Base-by-base conservation (phyloP, 208 protist genomes). In the Cochliopodium minus region DNA sequence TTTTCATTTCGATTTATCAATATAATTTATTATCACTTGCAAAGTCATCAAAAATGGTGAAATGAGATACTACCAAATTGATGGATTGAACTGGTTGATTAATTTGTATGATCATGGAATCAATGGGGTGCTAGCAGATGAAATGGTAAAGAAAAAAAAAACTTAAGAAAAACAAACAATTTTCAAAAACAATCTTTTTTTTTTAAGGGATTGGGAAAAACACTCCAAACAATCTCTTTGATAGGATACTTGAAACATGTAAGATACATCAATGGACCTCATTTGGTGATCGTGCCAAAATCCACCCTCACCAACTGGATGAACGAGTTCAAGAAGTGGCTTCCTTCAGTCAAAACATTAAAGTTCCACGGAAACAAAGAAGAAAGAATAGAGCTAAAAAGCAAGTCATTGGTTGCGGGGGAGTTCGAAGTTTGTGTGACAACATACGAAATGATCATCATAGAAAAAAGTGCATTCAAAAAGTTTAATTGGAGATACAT, bases 111-210 rank as follows among this genome's bases (percentile, higher is more conserved):
- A 91, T 26, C 77, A 87, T 55, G 85, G 83, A 43, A 85, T 97
- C 57, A 97, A 96, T 67, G 91, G 89, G 20, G 98, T 98, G 58
- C 75, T 99, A 15, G 94, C 93, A 4, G 95, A 98, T 72, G 93
- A 99, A 73, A 98, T 99, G 95, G 95, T 93, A 23, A 81, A 94
- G 17, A 83, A 81, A 11, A 90, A 90, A 55, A 90, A 82, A 11
- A 11, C 6, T 35, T 11, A 4, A 7, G 60, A 59, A 7, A 65
- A 70, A 32, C 10, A 35, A 11, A 34, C 38, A 42, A 55, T 55
- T n/a, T n/a, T n/a, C n/a, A n/a, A n/a, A n/a, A n/a, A n/a, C n/a
- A n/a, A n/a, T n/a, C n/a, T n/a, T n/a, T n/a, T n/a, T n/a, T n/a
- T n/a, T n/a, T n/a, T n/a, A n/a, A n/a, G 50, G 58, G 58, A 20